Evolutionary conservation across 2,329 filamentous ascomycete genomes (phyloP), one percentile per base, ranked within the genome.

Genomic region (Anisogramma anomala): DNA sequence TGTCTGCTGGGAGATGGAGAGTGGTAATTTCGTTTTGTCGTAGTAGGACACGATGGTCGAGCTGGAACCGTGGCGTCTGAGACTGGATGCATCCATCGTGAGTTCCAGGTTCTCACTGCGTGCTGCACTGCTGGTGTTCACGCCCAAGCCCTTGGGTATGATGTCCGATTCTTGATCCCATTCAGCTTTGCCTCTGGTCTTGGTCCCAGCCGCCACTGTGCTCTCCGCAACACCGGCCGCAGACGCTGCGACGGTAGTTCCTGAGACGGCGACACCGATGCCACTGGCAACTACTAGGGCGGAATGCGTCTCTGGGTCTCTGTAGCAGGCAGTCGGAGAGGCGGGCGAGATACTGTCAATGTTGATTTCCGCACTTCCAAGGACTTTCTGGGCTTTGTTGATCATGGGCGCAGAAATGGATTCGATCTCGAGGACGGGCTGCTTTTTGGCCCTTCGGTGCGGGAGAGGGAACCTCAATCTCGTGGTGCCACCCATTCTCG

Each of bases 1-100:
- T 0, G 73, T 75, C 52, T 77, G 72, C 50, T 75, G 72, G 1
- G 72, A 74, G 45, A 74, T 67, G n/a, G 69, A 63, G 4, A 76
- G 61, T 9, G 72, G 71, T 35, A 71, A 62, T 50, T 72, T 73
- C 4, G 67, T 55, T 51, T 71, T 69, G 56, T 77, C 72, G 54
- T 77, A 77, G 55, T 68, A 72, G 1, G 71, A 72, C 23, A 61
- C 61, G 44, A 75, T 66, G n/a, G 72, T 75, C 4, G 72, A 74
- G 27, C 61, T 67, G 2, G 73, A 77, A 33, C 64, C 61, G 23
- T 65, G 67, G 36, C 71, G 67, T 30, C 65, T 62, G 26, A 72
- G 47, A 41, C 60, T 66, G 3, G 65, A 65, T 17, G 61, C 60
- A 34, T 71, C 66, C 6, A 64, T 65, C 33, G 54, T 50, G 35